phyloP scores from a whole-genome alignment of 768 basidiomycete genomes.

The Podaxis carcinomalis region DNA sequence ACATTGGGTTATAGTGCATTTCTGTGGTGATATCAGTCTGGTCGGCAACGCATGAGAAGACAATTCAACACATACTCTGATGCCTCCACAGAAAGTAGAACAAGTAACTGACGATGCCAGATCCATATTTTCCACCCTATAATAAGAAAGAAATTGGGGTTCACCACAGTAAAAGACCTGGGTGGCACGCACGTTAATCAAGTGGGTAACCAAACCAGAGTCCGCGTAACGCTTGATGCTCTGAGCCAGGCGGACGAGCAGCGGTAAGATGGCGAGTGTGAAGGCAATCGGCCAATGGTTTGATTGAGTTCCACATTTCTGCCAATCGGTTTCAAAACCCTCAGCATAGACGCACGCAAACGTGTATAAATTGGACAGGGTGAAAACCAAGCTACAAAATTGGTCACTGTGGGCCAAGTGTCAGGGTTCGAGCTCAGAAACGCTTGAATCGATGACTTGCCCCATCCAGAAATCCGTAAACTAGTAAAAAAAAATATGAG shows the following conservation, averaged over 20 bases:
- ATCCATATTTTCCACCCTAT: slow-evolving; percentile 82
- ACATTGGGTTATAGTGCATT: slow-evolving; percentile 37
- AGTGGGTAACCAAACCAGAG: slow-evolving; percentile 66
- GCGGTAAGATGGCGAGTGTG: slow-evolving; percentile 59
- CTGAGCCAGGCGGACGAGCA: slow-evolving; percentile 77
- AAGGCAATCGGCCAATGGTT: slow-evolving; percentile 61
- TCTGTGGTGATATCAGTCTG: slow-evolving; percentile 16
- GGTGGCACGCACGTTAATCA: slow-evolving; percentile 67
- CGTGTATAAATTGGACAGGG: slow-evolving; percentile 68
- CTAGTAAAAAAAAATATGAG: slow-evolving; percentile 26
- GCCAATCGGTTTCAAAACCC: slow-evolving; percentile 47
- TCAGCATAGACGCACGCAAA: slow-evolving; percentile 69
- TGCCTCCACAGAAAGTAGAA: slow-evolving; percentile 80
- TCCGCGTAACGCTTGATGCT: slow-evolving; percentile 85
- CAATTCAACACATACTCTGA: slow-evolving; percentile 36
- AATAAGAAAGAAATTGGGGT: not conserved
- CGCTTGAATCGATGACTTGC: slow-evolving; percentile 32
- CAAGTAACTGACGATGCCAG: slow-evolving; percentile 59
- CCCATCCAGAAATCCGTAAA: slow-evolving; percentile 91
- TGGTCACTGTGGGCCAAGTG: slow-evolving; percentile 53
- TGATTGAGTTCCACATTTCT: slow-evolving; percentile 37
- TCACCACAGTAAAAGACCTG: not conserved
- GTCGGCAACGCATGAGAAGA: not conserved
- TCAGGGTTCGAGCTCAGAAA: not conserved
- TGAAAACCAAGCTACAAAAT: slow-evolving; percentile 75